Conservation (phyloP, 2,329 filamentous ascomycete genomes). For the Grosmannia penicillata region DNA sequence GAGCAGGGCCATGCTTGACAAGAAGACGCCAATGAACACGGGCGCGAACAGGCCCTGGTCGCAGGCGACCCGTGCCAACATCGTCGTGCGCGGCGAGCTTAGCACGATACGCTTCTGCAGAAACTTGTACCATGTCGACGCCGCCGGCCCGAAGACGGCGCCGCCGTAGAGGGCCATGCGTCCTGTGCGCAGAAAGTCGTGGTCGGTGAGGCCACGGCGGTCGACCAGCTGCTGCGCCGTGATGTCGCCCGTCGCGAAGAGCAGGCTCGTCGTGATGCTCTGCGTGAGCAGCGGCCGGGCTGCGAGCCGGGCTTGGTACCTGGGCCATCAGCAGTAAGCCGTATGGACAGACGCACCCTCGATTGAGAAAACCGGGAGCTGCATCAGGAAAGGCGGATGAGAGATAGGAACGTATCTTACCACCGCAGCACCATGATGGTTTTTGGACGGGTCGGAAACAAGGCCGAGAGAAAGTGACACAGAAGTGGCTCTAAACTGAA, state of each 20-base stretch:
- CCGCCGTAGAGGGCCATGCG: constrained; percentile 74
- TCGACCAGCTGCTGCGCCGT: constrained; percentile 88
- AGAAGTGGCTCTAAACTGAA: no score
- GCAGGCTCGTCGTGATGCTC: constrained; percentile 74
- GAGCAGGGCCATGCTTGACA: constrained; percentile 70
- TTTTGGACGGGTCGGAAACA: no score
- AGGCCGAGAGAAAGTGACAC: no score
- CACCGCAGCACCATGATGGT: no score
- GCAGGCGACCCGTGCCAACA: constrained; percentile 59
- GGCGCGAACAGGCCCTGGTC: constrained; percentile 79
- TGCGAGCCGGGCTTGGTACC: constrained; percentile 78
- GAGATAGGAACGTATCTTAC: no score
- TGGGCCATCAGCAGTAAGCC: no score
- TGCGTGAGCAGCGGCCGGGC: constrained; percentile 78
- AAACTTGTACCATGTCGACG: constrained; percentile 74
- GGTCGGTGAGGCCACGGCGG: constrained; percentile 52
- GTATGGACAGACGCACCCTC: no score
- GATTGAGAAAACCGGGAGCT: no score
- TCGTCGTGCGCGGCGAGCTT: constrained; percentile 51
- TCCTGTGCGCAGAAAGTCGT: constrained; percentile 57
- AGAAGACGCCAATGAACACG: constrained; percentile 67
- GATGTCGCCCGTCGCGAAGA: constrained; percentile 85
- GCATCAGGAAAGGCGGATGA: neutral
- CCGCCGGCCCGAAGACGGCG: constrained; percentile 73
- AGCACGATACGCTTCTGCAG: constrained; percentile 56